A percentile compares a stretch with the other conserved stretches of the same genome.
phyloP scores from a whole-genome alignment of 306 rosid genomes.

The Castanospermum australe region DNA sequence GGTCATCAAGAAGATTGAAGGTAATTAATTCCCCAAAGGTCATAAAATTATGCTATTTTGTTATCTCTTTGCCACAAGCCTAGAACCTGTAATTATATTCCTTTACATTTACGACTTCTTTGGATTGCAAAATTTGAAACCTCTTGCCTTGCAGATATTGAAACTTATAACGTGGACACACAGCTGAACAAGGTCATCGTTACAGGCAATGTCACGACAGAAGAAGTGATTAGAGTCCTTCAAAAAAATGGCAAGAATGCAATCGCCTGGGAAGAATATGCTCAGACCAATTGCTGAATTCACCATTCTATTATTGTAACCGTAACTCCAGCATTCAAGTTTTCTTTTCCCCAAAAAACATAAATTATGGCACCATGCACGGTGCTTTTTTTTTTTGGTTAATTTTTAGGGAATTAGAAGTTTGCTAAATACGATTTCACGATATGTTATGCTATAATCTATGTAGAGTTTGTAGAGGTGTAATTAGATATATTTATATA shows the following conservation, averaged over 20 bases:
- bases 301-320: neutral
- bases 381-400: too few relatives aligned
- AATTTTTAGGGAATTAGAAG: too few relatives aligned
- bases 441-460: neutral
- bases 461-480: neutral
- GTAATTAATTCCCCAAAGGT: conserved; percentile 25
- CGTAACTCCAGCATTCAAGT: neutral
- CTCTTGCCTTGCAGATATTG: conserved; percentile 54
- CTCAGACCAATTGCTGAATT: conserved; percentile 27
- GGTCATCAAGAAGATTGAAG: conserved; percentile 85
- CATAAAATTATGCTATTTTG: neutral
- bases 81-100: neutral
- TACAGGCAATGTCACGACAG: conserved; percentile 67
- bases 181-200: conserved; percentile 71
- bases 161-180: conserved; percentile 71
- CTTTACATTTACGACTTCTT: neutral
- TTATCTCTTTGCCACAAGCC: neutral
- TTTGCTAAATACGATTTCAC: too few relatives aligned
- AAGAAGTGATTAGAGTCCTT: conserved; percentile 64
- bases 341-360: neutral
- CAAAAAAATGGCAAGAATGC: conserved; percentile 71
- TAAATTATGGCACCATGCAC: neutral
- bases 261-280: conserved; percentile 46
- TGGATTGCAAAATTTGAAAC: neutral
- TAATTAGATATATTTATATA: neutral